Evolutionary conservation across 192 early-diverging fungal genomes (phyloP).

Genomic region (Coemansia guatemalensis): DNA sequence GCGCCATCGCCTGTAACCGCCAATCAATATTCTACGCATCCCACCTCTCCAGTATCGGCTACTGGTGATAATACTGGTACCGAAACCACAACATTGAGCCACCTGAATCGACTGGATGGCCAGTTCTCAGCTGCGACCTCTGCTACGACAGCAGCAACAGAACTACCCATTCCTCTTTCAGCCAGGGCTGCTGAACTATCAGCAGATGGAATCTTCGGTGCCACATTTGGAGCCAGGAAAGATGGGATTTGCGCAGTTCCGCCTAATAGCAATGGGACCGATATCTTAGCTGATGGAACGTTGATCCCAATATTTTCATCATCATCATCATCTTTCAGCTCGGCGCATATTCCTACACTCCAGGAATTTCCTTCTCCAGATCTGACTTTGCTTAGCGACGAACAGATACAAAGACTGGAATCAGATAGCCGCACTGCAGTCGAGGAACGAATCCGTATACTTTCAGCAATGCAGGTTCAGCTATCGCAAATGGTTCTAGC

Average conservation of each 20-base stretch:
- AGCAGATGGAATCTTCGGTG: background rate
- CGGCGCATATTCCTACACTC: constrained; percentile 27
- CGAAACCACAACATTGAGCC: background rate
- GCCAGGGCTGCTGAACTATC: background rate
- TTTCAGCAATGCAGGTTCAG: constrained; percentile 63
- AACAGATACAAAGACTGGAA: constrained; percentile 58
- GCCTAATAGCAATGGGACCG: background rate
- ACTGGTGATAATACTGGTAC: background rate
- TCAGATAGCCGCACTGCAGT: constrained; percentile 61
- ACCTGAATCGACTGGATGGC: background rate
- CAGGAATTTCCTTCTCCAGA: constrained; percentile 45
- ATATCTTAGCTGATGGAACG: background rate
- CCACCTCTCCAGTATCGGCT: background rate
- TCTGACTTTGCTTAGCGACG: constrained; percentile 56
- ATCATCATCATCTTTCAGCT: background rate
- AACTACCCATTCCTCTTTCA: background rate
- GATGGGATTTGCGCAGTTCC: background rate
- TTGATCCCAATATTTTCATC: constrained; percentile 36
- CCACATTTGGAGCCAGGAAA: background rate
- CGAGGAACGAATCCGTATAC: constrained; percentile 62
- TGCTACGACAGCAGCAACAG: background rate
- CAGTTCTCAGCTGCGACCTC: background rate
- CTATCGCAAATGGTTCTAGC: constrained; percentile 53
- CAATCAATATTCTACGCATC: background rate
- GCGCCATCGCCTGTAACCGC: background rate